These are phyloP conservation scores for Hexamita inflata DNA, from an alignment of 208 protist species.

Conservation along the genomic window DNA sequence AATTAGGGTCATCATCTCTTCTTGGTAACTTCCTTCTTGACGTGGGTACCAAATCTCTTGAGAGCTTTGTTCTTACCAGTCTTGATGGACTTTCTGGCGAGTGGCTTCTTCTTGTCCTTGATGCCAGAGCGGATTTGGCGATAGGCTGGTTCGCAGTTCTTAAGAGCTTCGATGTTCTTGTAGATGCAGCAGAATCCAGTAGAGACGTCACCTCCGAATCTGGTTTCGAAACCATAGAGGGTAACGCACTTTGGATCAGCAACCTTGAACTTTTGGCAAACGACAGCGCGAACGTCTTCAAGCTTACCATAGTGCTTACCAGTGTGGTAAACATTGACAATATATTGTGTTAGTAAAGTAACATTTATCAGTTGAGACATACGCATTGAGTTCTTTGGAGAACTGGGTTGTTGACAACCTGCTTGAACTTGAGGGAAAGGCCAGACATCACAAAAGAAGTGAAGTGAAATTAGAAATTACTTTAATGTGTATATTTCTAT, in stretches of 20 bases:
- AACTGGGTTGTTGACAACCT: conserved; percentile 18
- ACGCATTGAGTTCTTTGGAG: neutral
- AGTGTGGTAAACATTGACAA: conserved; percentile 15
- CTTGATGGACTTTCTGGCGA: conserved; percentile 18
- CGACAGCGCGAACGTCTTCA: neutral
- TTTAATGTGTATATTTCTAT: too few relatives aligned
- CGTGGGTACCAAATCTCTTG: neutral
- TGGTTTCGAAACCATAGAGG: conserved; percentile 1
- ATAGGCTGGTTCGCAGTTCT: conserved; percentile 7
- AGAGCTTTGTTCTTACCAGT: conserved; percentile 3
- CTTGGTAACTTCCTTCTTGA: too few relatives aligned
- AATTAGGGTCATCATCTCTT: too few relatives aligned
- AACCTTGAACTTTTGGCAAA: conserved; percentile 1
- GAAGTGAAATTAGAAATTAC: too few relatives aligned
- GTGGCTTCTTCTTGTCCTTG: neutral
- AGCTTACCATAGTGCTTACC: neutral
- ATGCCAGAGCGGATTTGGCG: neutral
- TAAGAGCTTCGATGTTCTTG: neutral
- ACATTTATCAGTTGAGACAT: too few relatives aligned
- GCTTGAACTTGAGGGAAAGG: neutral
- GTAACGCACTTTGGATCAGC: neutral
- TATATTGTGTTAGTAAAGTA: too few relatives aligned
- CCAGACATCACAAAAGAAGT: conserved; percentile 5
- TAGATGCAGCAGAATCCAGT: neutral
- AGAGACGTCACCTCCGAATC: conserved; percentile 11